Evolutionary conservation across 768 basidiomycete species (phyloP).

Genomic region (Cytidiella melzeri): DNA sequence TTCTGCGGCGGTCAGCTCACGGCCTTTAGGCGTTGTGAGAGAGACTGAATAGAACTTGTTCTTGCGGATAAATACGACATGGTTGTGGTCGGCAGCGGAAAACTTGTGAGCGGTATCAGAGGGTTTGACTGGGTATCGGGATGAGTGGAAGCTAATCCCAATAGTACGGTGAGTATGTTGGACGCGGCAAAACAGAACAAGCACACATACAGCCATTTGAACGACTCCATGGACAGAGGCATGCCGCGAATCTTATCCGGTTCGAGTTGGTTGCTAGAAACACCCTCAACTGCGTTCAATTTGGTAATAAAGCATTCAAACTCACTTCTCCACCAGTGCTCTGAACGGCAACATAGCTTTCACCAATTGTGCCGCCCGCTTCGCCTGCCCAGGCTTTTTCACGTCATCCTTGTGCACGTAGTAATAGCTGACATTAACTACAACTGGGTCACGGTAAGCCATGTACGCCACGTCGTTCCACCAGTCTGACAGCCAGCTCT

Average conservation of each 20-base stretch:
- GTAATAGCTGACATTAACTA: constrained; percentile 92
- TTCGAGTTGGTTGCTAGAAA: constrained; percentile 54
- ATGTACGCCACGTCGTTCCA: constrained; percentile 94
- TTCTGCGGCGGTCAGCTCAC: constrained; percentile 71
- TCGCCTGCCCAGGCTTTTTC: constrained; percentile 46
- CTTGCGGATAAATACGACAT: constrained; percentile 86
- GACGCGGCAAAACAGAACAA: background rate
- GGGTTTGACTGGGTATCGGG: constrained; percentile 80
- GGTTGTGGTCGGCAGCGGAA: constrained; percentile 66
- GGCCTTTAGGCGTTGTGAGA: constrained; percentile 54
- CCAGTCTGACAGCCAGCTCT: constrained; percentile 95
- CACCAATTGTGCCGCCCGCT: constrained; percentile 75
- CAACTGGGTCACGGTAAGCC: constrained; percentile 84
- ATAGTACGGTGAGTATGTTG: background rate
- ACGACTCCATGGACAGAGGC: constrained; percentile 89
- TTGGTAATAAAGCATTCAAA: constrained; percentile 2
- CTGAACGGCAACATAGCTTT: constrained; percentile 86
- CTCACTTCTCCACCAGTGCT: constrained; percentile 74
- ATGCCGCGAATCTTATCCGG: constrained; percentile 77
- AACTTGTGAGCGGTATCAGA: constrained; percentile 83
- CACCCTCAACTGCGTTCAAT: background rate
- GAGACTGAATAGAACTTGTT: constrained; percentile 87
- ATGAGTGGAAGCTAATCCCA: constrained; percentile 73
- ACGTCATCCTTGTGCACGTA: constrained; percentile 79
- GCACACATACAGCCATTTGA: constrained; percentile 85